A percentile compares a stretch with the other conserved stretches of the same genome.
phyloP scores from a whole-genome alignment of 306 rosid genomes.

The Dryas alaskensis region DNA sequence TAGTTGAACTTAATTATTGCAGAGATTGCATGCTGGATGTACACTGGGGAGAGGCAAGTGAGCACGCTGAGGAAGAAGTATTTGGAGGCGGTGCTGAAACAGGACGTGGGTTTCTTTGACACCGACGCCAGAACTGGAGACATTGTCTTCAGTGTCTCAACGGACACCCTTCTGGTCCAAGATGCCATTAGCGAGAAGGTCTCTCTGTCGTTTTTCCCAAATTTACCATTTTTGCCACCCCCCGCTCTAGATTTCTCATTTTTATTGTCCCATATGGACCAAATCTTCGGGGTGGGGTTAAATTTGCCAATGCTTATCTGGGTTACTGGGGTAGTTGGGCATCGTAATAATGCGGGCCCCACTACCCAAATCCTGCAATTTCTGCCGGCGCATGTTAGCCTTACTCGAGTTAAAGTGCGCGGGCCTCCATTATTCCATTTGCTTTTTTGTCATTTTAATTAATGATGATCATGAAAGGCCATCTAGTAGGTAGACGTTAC shows the following conservation, averaged over 20 bases:
- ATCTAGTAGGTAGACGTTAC: background rate
- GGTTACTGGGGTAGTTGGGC: conserved; percentile 16
- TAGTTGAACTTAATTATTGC: background rate
- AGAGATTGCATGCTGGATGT: conserved; percentile 99
- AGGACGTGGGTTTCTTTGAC: conserved; percentile 96
- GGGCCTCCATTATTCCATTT: background rate
- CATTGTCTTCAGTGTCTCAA: conserved; percentile 92
- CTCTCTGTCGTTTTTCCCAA: background rate
- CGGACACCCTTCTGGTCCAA: conserved; percentile 94
- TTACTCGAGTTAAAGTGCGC: conserved; percentile 16
- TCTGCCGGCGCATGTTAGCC: conserved; percentile 20
- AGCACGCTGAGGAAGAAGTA: conserved; percentile 92
- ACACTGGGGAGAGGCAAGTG: conserved; percentile 92
- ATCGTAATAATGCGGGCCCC: conserved; percentile 23
- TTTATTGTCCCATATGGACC: background rate
- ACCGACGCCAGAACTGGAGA: conserved; percentile 98
- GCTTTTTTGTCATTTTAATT: background rate
- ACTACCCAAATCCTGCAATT: background rate
- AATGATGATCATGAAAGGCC: background rate
- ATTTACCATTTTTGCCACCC: conserved; percentile 7
- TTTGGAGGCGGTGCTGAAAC: conserved; percentile 85
- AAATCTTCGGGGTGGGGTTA: background rate
- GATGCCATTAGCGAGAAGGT: conserved; percentile 99
- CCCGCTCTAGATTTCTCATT: background rate
- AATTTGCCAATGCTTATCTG: conserved; percentile 20